Percentiles rank a stretch among this genome's conserved stretches.
Conservation (phyloP, 148 eudicot species). For the Rhododendron kiyosumense region DNA sequence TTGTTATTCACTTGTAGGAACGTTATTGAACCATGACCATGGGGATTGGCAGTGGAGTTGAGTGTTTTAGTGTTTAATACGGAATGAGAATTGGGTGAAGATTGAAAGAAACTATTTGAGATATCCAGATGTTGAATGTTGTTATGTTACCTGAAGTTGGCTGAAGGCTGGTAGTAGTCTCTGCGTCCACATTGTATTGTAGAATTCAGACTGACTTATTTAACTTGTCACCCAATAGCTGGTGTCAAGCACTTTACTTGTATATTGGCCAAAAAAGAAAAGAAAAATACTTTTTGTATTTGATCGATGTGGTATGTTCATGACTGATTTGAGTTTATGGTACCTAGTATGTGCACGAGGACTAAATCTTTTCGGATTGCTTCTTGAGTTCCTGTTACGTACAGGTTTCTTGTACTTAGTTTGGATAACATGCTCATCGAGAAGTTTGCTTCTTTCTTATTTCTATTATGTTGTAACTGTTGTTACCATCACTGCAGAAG, state of each 20-base stretch:
- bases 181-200: neutral
- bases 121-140: neutral
- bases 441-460: neutral
- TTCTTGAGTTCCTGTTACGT: neutral
- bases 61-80: neutral
- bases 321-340: neutral
- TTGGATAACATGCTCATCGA: neutral
- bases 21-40: neutral
- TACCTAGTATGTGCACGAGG: neutral
- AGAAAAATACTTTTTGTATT: no score
- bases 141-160: neutral
- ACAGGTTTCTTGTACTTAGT: neutral
- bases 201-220: neutral
- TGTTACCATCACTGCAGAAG: conserved; percentile 43
- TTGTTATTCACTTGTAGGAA: neutral
- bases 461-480: neutral
- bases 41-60: neutral
- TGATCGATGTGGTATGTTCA: neutral
- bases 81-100: neutral
- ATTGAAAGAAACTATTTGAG: neutral
- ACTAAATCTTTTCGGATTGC: neutral
- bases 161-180: neutral
- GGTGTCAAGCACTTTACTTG: neutral
- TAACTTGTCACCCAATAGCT: neutral
- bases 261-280: neutral